Conservation (phyloP, 2,329 filamentous ascomycete genomes). For the Cladosporium halotolerans region DNA sequence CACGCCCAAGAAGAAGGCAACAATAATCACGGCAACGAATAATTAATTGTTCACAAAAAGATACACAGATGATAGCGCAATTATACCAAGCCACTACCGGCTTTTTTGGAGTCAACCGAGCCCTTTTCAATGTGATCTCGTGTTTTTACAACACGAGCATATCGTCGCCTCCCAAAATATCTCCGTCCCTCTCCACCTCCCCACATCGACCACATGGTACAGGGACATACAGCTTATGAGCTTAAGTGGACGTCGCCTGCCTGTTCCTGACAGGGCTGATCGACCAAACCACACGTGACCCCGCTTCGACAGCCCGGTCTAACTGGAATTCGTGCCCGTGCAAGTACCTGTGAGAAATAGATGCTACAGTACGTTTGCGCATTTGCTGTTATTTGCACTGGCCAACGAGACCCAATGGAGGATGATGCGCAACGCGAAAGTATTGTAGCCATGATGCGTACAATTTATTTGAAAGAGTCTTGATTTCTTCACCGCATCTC, state of each 20-base stretch:
- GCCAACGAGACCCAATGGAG: too few relatives aligned
- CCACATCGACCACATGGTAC: conserved; percentile 8
- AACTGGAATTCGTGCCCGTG: too few relatives aligned
- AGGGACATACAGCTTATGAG: not conserved
- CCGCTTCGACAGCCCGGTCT: not conserved
- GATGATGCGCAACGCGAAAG: too few relatives aligned
- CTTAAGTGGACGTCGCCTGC: conserved; percentile 10
- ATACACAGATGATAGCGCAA: not conserved
- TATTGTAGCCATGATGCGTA: too few relatives aligned
- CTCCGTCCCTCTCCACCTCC: conserved; percentile 6
- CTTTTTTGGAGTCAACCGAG: not conserved
- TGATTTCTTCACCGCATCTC: too few relatives aligned
- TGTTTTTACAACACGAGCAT: not conserved
- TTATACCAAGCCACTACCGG: not conserved
- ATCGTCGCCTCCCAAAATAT: not conserved
- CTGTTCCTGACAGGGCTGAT: conserved; percentile 9
- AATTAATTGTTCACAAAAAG: not conserved
- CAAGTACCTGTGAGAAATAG: too few relatives aligned
- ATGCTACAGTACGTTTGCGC: too few relatives aligned
- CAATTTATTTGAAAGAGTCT: too few relatives aligned
- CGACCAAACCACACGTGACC: not conserved
- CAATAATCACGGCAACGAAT: too few relatives aligned
- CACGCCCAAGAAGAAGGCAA: too few relatives aligned
- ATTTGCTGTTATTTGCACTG: too few relatives aligned
- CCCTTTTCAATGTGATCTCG: not conserved